phyloP scores from a whole-genome alignment of 345 rosid genomes.

The Arabis hirsuta region DNA sequence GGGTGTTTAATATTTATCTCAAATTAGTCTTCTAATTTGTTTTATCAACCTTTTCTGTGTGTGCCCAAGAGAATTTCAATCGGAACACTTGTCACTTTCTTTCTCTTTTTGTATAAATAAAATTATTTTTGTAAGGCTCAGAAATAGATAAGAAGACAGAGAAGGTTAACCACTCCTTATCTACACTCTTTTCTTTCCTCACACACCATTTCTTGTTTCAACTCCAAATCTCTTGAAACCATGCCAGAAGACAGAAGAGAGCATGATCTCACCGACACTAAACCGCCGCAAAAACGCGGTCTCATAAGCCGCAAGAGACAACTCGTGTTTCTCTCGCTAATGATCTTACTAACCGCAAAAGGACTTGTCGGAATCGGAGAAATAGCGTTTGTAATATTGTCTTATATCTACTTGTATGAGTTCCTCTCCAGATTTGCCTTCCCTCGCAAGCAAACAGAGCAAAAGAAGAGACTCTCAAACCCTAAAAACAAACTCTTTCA shows the following conservation, averaged over 20 bases:
- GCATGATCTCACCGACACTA: conserved; percentile 10
- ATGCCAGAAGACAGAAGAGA: conserved; percentile 36
- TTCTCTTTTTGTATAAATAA: not conserved
- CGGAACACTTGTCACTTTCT: conserved; percentile 25
- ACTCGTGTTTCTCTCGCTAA: conserved; percentile 61
- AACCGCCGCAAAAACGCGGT: conserved; percentile 34
- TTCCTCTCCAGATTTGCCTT: conserved; percentile 67
- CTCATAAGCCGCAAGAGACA: conserved; percentile 59
- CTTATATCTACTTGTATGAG: conserved; percentile 58
- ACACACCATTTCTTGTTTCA: not conserved
- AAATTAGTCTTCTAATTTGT: not conserved
- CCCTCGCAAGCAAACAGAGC: conserved; percentile 47
- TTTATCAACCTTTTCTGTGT: not conserved
- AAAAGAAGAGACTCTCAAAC: conserved; percentile 50
- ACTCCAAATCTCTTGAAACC: conserved; percentile 20
- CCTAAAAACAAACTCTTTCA: conserved; percentile 54
- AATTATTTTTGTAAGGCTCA: conserved; percentile 28
- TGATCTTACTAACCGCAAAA: conserved; percentile 59
- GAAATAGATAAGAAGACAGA: conserved; percentile 41
- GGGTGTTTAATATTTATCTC: not conserved
- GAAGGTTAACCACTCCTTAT: conserved; percentile 41
- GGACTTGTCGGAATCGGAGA: conserved; percentile 66
- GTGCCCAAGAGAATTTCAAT: conserved; percentile 14
- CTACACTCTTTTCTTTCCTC: conserved; percentile 13
- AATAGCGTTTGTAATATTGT: conserved; percentile 57